These are phyloP conservation scores for Didymellaceae sp. DNA, from an alignment of 2,329 filamentous ascomycete species.

Conservation along the genomic window DNA sequence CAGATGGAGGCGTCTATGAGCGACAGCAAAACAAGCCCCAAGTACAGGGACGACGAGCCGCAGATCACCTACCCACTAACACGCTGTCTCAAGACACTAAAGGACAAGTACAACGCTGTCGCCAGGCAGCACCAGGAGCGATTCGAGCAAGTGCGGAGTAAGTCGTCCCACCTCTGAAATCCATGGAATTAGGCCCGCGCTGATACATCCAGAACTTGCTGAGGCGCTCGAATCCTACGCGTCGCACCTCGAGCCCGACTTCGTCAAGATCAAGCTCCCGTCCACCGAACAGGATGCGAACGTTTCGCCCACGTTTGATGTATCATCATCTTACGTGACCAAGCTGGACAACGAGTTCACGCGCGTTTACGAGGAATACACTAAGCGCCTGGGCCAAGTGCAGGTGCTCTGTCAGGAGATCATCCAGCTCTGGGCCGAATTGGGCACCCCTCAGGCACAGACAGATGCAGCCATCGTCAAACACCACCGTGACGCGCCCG, in stretches of 20 bases:
- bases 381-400: constrained; percentile 77
- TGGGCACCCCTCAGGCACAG: constrained; percentile 91
- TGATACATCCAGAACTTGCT: constrained; percentile 72
- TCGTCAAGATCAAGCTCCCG: constrained; percentile 83
- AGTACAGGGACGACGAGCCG: constrained; percentile 73
- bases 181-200: not conserved
- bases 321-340: constrained; percentile 88
- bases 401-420: constrained; percentile 80
- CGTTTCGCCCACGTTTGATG: constrained; percentile 83
- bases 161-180: constrained; percentile 39
- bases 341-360: constrained; percentile 90
- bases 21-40: constrained; percentile 70
- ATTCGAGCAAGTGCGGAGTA: constrained; percentile 94
- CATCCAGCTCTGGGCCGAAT: constrained; percentile 93
- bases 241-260: constrained; percentile 88
- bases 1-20: constrained; percentile 94
- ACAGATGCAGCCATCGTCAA: constrained; percentile 88
- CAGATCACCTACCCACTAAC: constrained; percentile 83
- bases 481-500: constrained; percentile 85
- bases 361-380: constrained; percentile 95
- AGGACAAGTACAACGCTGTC: constrained; percentile 84
- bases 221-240: constrained; percentile 95
- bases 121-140: constrained; percentile 86
- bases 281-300: constrained; percentile 79
- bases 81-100: constrained; percentile 78